Conservation (phyloP, 441 rosid species). For the Syzygium syzygioides region DNA sequence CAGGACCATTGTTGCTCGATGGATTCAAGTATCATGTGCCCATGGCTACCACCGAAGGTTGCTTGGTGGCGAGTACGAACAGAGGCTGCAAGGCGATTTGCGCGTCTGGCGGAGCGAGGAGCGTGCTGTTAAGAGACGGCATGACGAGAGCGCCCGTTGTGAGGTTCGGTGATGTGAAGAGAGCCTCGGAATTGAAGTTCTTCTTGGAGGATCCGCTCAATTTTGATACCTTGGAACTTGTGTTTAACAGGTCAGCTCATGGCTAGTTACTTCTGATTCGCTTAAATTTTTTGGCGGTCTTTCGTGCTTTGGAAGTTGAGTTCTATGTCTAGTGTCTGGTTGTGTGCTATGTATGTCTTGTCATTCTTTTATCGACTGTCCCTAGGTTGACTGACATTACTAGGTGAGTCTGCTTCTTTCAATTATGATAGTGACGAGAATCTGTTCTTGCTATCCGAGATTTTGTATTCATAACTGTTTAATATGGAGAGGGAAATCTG, state of each 20-base stretch:
- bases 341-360: background rate
- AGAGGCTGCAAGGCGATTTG: slow-evolving; percentile 86
- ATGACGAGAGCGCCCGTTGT: slow-evolving; percentile 94
- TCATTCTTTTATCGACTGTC: background rate
- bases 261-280: background rate
- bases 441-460: background rate
- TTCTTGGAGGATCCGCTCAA: slow-evolving; percentile 70
- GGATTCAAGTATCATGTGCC: slow-evolving; percentile 71
- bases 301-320: background rate
- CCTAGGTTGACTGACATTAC: background rate
- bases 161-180: slow-evolving; percentile 51
- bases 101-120: slow-evolving; percentile 62
- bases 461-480: background rate
- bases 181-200: slow-evolving; percentile 75
- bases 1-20: slow-evolving; percentile 71
- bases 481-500: background rate
- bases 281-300: background rate
- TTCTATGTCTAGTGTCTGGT: background rate
- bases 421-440: background rate
- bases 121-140: slow-evolving; percentile 56
- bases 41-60: slow-evolving; percentile 94
- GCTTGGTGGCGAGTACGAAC: slow-evolving; percentile 81
- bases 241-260: slow-evolving; percentile 59
- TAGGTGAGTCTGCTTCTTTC: background rate
- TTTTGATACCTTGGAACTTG: slow-evolving; percentile 53